Percentiles rank a stretch among this genome's conserved stretches.
Evolutionary conservation across 306 rosid genomes (phyloP).

Genomic region (Astragalus membranaceus): DNA sequence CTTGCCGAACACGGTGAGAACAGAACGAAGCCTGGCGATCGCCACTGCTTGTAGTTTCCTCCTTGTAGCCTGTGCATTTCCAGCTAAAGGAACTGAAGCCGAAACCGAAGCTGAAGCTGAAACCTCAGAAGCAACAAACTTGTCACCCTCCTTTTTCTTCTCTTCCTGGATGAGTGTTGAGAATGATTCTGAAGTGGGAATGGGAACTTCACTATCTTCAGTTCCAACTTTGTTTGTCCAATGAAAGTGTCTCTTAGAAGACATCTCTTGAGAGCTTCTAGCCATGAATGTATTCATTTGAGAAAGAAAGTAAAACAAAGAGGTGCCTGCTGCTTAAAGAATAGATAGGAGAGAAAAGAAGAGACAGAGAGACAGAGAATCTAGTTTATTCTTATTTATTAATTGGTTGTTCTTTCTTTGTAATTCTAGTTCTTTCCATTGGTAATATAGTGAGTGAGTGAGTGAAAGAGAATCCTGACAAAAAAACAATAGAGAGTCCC

Average conservation of each 20-base stretch:
- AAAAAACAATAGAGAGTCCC: constrained; percentile 66
- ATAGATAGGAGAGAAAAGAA: constrained; percentile 8
- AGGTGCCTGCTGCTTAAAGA: constrained; percentile 23
- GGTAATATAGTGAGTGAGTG: constrained; percentile 6
- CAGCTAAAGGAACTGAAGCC: not conserved
- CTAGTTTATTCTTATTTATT: constrained; percentile 30
- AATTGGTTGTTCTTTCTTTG: constrained; percentile 24
- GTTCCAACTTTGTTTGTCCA: constrained; percentile 71
- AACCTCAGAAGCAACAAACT: constrained; percentile 3
- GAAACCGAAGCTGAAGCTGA: constrained; percentile 4
- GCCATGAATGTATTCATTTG: constrained; percentile 56
- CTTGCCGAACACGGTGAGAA: constrained; percentile 50
- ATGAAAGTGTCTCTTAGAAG: constrained; percentile 84
- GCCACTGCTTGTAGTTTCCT: constrained; percentile 57
- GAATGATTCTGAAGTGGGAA: constrained; percentile 37
- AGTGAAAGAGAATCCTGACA: constrained; percentile 68
- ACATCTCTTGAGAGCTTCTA: constrained; percentile 45
- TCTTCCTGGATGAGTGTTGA: constrained; percentile 24
- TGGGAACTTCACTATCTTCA: constrained; percentile 45
- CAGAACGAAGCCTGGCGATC: constrained; percentile 50
- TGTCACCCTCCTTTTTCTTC: constrained; percentile 19
- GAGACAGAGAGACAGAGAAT: constrained; percentile 15
- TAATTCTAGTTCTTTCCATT: constrained; percentile 18
- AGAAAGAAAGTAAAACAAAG: constrained; percentile 29
- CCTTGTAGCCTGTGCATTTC: constrained; percentile 23